These are phyloP conservation scores for Stromatinia cepivora DNA, from an alignment of 2,329 filamentous ascomycete genomes.

Conservation along the genomic window DNA sequence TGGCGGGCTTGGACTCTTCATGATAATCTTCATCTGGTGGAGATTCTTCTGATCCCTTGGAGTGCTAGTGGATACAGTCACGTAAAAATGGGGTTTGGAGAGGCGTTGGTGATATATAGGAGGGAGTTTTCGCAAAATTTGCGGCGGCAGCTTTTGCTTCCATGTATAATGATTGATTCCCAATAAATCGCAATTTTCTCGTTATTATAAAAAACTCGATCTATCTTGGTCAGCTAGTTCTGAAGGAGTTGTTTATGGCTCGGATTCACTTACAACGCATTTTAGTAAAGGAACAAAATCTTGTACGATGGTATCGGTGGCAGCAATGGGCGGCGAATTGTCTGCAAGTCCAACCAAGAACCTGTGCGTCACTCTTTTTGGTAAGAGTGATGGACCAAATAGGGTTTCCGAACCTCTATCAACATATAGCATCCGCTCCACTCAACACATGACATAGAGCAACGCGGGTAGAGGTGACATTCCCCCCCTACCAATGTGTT, in stretches of 20 bases:
- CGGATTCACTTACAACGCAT: not conserved
- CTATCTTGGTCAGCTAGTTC: not conserved
- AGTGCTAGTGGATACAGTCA: not conserved
- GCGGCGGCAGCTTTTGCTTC: constrained; percentile 1
- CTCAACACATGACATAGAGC: not conserved
- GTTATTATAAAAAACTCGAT: not conserved
- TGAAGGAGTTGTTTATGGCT: not conserved
- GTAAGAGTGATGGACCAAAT: not conserved
- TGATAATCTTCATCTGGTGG: constrained; percentile 87
- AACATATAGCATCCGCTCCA: not conserved
- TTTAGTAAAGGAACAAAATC: not conserved
- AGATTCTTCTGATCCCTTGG: constrained; percentile 70
- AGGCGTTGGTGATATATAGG: constrained; percentile 21
- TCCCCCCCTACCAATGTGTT: not conserved
- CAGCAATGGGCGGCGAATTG: not conserved
- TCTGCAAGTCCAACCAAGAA: not conserved
- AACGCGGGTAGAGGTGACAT: not conserved
- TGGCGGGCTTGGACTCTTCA: constrained; percentile 75
- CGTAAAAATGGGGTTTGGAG: not conserved
- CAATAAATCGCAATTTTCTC: constrained; percentile 18
- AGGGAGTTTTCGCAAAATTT: constrained; percentile 8
- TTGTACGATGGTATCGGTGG: not conserved
- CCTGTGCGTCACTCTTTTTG: too few relatives aligned
- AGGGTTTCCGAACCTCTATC: not conserved
- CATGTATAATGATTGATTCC: constrained; percentile 28